phyloP scores from a whole-genome alignment of 495 filamentous ascomycete genomes.

The Aspergillus asperescens region DNA sequence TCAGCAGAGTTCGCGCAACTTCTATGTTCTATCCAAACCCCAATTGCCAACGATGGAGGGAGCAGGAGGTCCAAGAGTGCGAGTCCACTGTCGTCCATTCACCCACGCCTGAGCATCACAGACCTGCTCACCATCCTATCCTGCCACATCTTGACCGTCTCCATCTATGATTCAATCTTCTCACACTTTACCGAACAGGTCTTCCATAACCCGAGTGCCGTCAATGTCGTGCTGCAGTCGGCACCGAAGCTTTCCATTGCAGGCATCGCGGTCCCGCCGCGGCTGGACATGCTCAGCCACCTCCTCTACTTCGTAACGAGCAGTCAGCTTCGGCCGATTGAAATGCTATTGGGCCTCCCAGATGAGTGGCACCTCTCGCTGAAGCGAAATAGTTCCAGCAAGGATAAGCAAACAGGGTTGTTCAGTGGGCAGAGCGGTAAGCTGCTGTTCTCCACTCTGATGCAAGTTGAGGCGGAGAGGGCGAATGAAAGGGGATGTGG shows the following conservation, averaged over 20 bases:
- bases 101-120: background rate
- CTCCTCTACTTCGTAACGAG: background rate
- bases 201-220: background rate
- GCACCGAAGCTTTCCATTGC: background rate
- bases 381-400: too few species aligned
- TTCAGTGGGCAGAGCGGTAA: background rate
- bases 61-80: too few species aligned
- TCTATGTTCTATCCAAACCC: too few species aligned
- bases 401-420: background rate
- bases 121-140: background rate
- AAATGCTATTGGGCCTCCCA: background rate
- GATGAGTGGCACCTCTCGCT: background rate
- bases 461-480: background rate
- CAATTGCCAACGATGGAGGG: too few species aligned
- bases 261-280: background rate
- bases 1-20: background rate
- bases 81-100: too few species aligned
- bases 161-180: background rate
- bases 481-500: background rate
- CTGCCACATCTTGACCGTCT: background rate
- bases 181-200: background rate
- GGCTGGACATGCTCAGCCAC: background rate
- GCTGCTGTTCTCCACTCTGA: background rate
- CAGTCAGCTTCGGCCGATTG: background rate
- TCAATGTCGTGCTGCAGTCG: background rate